Base-by-base conservation (phyloP, 306 rosid species). In the Pterocarpus macrocarpus region DNA sequence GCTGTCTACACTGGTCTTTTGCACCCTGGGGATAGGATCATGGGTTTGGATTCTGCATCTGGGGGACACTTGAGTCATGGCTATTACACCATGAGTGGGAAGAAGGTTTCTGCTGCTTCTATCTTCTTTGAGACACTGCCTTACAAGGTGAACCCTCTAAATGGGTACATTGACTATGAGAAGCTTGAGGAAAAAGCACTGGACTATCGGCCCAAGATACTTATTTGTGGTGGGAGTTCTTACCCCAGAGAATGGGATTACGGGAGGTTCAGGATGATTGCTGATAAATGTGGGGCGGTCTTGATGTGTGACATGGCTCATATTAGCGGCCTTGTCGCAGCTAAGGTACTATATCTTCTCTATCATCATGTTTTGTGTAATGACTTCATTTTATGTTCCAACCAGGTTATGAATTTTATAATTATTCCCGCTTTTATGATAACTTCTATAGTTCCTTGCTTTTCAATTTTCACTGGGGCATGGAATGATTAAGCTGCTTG, bases 281-380 rank as follows among this genome's bases (percentile, higher is more conserved):
- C 97, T 14, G 97, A 94, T 86, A 92, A 88, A 85, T 91, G 97
- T 33, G 96, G 96, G 38, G 97, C 93, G 3, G 75, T 85, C 10
- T 82, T 94, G 89, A 91, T 94, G 97, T 94, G 94, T 82, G 97
- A 94, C 77, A 92, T 91, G 93, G 93, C 98, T 82, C 98, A 94
- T 83, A 90, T 94, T 68, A 90, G 98, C 47, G 98, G 97, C 75
- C 92, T 94, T 63, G 94, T 90, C 73, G 93, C 97, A 0, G 94
- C 98, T 39, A 91, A 92, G 97, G 97, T 94, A 22, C 45, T 65
- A 7, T 62, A 16, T 52, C 34, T 78, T 36, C 6, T 58, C 77
- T 71, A 58, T 68, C 55, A 53, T 80, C 5, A 50, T 81, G 10
- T 59, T 22, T 39, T 5, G 1, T 43, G 8, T 5, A 5, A 10